Evolutionary conservation across 768 basidiomycete genomes (phyloP).

Genomic region (Xerocomellus chrysenteron): DNA sequence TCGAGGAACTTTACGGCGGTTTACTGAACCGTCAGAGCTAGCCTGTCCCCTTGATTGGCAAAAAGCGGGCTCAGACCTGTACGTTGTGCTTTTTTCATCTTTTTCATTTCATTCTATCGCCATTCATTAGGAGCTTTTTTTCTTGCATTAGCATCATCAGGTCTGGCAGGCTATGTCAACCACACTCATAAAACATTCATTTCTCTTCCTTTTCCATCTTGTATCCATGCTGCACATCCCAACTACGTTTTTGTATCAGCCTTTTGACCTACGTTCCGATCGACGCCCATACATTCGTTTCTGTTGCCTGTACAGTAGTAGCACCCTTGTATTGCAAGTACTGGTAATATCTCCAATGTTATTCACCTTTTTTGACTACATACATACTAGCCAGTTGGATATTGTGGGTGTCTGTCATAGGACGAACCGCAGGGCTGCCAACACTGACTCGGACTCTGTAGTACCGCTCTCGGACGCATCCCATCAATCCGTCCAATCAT

Average conservation of each 20-base stretch:
- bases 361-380: background rate
- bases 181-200: constrained; percentile 6
- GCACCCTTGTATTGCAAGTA: background rate
- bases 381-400: no score
- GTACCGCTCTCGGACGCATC: no score
- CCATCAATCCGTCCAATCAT: no score
- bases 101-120: background rate
- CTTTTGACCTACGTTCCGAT: background rate
- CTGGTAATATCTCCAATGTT: background rate
- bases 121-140: constrained; percentile 14
- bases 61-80: constrained; percentile 3
- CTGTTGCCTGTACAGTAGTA: constrained; percentile 9
- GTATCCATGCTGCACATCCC: constrained; percentile 14
- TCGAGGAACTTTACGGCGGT: constrained; percentile 59
- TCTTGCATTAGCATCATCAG: constrained; percentile 8
- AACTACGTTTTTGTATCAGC: constrained; percentile 8
- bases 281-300: constrained; percentile 1
- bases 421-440: no score
- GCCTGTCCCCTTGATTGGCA: background rate
- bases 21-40: constrained; percentile 34
- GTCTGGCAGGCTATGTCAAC: constrained; percentile 5
- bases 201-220: constrained; percentile 3
- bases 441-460: no score
- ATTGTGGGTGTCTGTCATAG: no score
- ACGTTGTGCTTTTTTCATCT: background rate